These are phyloP conservation scores for Cardamine resedifolia DNA, from an alignment of 345 rosid species.

Conservation along the genomic window DNA sequence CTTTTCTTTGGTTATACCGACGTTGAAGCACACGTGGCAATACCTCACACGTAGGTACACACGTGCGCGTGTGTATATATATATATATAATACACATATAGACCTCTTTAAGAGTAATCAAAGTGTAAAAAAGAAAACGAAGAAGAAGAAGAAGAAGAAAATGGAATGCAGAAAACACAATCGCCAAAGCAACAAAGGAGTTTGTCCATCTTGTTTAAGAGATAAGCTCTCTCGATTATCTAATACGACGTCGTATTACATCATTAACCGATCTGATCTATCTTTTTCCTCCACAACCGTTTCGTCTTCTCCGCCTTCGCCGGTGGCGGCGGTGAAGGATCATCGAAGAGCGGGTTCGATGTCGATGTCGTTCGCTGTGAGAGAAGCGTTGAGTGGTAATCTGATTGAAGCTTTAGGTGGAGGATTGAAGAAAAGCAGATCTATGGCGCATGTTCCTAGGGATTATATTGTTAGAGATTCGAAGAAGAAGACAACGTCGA, in stretches of 20 bases:
- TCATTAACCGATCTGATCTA: conserved; percentile 6
- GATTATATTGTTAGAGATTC: conserved; percentile 32
- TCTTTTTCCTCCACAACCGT: not conserved
- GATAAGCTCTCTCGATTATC: conserved; percentile 30
- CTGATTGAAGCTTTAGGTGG: conserved; percentile 28
- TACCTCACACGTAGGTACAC: conserved; percentile 15
- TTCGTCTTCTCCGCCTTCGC: conserved; percentile 30
- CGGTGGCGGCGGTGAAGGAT: conserved; percentile 6
- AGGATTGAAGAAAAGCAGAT: conserved; percentile 78
- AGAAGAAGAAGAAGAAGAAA: not conserved
- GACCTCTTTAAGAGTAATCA: not conserved
- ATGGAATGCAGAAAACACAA: conserved; percentile 42
- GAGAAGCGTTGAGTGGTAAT: conserved; percentile 31
- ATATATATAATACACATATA: not conserved
- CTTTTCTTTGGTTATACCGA: conserved; percentile 25
- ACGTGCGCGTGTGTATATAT: conserved; percentile 15
- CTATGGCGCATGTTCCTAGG: conserved; percentile 53
- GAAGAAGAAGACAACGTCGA: conserved; percentile 37
- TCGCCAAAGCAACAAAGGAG: conserved; percentile 33
- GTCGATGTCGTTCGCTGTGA: conserved; percentile 45
- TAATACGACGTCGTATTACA: conserved; percentile 27
- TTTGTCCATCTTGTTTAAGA: conserved; percentile 33
- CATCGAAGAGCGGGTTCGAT: conserved; percentile 46
- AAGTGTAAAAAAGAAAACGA: too few species aligned
- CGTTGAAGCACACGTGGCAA: conserved; percentile 31